Base-by-base conservation (phyloP, 305 asterid genomes). In the Plantago lanceolata region DNA sequence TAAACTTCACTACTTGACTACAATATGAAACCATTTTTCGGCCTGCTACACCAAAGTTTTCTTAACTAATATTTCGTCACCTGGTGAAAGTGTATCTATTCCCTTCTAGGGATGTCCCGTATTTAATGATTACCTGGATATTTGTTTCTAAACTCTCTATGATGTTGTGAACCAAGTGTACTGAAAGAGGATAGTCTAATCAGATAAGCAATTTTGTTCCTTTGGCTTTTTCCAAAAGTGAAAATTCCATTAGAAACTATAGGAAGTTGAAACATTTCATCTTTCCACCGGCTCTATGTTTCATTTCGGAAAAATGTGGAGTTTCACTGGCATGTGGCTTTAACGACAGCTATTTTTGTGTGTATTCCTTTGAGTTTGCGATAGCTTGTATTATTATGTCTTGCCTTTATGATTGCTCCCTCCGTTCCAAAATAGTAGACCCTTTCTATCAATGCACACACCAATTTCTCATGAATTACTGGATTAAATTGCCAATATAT, bases 361-460 rank as follows among this genome's bases (percentile, higher is more conserved):
- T 35, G 54, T 49, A 61, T 26, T 61, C 56, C 49, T 18, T 66
- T 53, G 61, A 49, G 28, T 61, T 66, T 59, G 51, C 45, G 48
- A 33, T 17, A 62, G 68, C 6, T 35, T 40, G 47, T 40, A 40
- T 40, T 8, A 11, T 40, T 8, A 40, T 40, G 47, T 40, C n/a
- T n/a, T n/a, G n/a, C n/a, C n/a, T n/a, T n/a, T n/a, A 13, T 3
- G 11, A 40, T 9, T 40, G 12, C 47, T 40, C 3, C 16, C 47
- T 40, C 16, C 14, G 16, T 12, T 13, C 47, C 14, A 8, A 40
- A 11, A 12, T 40, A 40, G 16, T 40, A 13, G 47, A 40, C 47
- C 43, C 16, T n/a, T n/a, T 40, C 14, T 11, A 40, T 40, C 47
- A 13, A 11, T 11, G 47, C 2, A 40, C 47, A 40, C 47, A 40